Conservation (phyloP, 768 basidiomycete genomes). For the Steccherinum ochraceum region DNA sequence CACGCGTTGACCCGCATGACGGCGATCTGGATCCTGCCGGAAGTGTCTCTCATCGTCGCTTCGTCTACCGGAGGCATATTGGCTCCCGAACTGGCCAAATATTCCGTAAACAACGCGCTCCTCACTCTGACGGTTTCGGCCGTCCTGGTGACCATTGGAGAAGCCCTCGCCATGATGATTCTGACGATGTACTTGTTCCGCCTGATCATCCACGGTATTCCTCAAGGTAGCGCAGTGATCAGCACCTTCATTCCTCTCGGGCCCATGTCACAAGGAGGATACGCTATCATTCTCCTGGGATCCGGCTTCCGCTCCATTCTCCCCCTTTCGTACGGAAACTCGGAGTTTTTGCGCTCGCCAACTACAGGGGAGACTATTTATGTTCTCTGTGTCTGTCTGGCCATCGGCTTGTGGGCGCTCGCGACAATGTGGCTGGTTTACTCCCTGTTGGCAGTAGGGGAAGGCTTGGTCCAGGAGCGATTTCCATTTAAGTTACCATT, state of each 20-base stretch:
- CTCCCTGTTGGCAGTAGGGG: conserved; percentile 43
- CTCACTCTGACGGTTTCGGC: conserved; percentile 48
- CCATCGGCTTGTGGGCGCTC: conserved; percentile 55
- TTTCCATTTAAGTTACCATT: conserved; percentile 51
- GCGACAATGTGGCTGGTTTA: conserved; percentile 59
- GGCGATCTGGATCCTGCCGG: conserved; percentile 67
- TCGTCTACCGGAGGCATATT: conserved; percentile 62
- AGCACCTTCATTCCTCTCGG: conserved; percentile 72
- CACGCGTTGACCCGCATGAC: conserved; percentile 54
- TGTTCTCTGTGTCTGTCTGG: conserved; percentile 37
- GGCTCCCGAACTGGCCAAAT: conserved; percentile 38
- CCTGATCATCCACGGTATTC: conserved; percentile 49
- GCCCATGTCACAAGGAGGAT: conserved; percentile 64
- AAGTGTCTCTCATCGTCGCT: conserved; percentile 67
- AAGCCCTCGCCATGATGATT: conserved; percentile 59
- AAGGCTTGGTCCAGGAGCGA: conserved; percentile 32
- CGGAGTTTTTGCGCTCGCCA: conserved; percentile 29
- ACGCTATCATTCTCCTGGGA: conserved; percentile 50
- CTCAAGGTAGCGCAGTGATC: conserved; percentile 40
- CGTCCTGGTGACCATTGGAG: conserved; percentile 50
- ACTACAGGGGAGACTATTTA: conserved; percentile 36
- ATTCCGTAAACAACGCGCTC: conserved; percentile 43
- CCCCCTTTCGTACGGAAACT: conserved; percentile 27
- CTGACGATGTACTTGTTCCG: conserved; percentile 59
- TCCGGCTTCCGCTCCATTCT: conserved; percentile 35